Evolutionary conservation across 352 stramenopile genomes (phyloP).

Genomic region (Globisporangium camurandrum): DNA sequence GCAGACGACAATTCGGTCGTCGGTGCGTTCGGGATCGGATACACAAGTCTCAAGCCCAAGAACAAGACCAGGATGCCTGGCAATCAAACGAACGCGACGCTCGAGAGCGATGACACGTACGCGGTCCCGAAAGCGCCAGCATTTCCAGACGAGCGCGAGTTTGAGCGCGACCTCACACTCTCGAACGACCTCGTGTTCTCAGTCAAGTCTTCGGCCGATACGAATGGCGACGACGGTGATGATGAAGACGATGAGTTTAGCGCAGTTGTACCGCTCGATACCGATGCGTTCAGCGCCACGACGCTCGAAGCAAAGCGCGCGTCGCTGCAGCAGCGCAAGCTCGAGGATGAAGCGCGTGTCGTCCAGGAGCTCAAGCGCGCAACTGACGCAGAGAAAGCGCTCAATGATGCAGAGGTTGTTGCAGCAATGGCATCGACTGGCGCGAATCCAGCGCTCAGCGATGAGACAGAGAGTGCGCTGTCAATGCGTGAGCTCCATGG

Average conservation of each 20-base stretch:
- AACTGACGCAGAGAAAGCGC: constrained; percentile 28
- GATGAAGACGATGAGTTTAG: constrained; percentile 36
- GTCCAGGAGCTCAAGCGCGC: constrained; percentile 33
- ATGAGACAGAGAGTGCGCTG: constrained; percentile 17
- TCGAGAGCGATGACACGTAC: constrained; percentile 13
- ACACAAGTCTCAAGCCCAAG: constrained; percentile 42
- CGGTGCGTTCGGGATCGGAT: constrained; percentile 50
- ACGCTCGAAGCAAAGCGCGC: constrained; percentile 15
- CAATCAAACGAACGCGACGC: constrained; percentile 1
- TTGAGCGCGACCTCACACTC: constrained; percentile 29
- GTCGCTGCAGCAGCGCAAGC: constrained; percentile 17
- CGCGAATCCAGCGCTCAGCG: neutral
- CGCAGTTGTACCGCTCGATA: neutral
- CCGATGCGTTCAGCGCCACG: neutral
- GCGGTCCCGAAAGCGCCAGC: constrained; percentile 22
- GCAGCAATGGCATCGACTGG: neutral
- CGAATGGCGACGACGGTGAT: neutral
- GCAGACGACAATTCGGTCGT: constrained; percentile 4
- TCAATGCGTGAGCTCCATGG: constrained; percentile 63
- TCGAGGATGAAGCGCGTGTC: constrained; percentile 28
- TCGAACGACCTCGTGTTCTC: constrained; percentile 29
- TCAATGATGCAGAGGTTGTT: constrained; percentile 2
- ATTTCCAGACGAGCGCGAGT: constrained; percentile 47
- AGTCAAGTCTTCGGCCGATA: constrained; percentile 10
- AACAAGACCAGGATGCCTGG: neutral